Evolutionary conservation across 306 rosid species (phyloP), one percentile per base, ranked within the genome.

Genomic region (Oxytropis ochrocephala): DNA sequence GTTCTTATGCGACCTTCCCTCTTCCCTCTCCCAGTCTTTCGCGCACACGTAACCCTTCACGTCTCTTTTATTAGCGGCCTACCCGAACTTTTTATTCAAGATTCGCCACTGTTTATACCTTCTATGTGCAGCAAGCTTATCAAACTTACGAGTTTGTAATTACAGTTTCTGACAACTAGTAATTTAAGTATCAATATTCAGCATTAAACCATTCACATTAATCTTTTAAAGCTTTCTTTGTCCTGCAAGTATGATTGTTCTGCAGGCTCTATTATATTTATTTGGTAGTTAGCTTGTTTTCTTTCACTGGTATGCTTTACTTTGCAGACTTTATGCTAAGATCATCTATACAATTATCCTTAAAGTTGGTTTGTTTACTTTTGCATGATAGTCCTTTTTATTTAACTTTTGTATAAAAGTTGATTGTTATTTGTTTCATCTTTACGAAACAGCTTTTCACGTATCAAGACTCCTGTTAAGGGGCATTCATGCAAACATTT

Each of bases 381-480:
- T 46, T 54, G 5, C 5, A 44, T 58, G 67, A 54, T 59, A n/a
- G 6, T 57, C 21, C 6, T 56, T 55, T 32, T 30, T 13, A 2
- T 27, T 19, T 17, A 5, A 30, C 6, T 14, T 47, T 61, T 18
- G 29, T 5, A 32, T 62, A 12, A 11, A 63, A 68, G 49, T 54
- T 75, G 49, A 70, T 71, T 63, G 13, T 76, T 60, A 53, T 62
- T 18, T 18, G 78, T 78, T 13, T 75, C 73, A 56, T 74, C 53
- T 69, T 47, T 83, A 48, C 46, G 27, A 82, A 78, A 82, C 83
- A 95, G 97, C 83, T 83, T 67, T 77, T 65, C 78, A 1, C 94
- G 96, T 19, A 91, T 91, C 69, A 80, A 79, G 84, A 80, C 81
- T 80, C 99, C 97, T 74, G 96, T 91, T 82, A 95, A 95, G 82